Base-by-base conservation (phyloP, 371 early-diverging fungal genomes). In the Mortierella polycephala region DNA sequence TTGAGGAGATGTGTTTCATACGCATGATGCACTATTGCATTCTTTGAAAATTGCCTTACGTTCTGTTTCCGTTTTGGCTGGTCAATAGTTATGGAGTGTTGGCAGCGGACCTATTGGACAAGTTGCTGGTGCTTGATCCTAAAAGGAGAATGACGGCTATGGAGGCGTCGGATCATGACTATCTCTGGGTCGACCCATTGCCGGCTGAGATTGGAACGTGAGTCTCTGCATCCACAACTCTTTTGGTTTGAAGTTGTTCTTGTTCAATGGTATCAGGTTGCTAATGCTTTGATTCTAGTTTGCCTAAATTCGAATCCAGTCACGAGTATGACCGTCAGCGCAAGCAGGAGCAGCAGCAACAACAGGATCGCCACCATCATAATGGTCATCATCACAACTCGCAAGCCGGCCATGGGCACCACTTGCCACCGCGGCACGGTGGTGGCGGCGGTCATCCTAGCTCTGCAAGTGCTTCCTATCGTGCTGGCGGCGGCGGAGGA, bases 111-210 rank as follows among this genome's bases (percentile, higher is more conserved):
- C 74, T 97, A 41, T 74, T 96, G 57, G 91, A 93, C 50, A 87
- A 89, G 71, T 74, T 95, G 21, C 76, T 98, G 57, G 84, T 86
- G 16, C 84, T 94, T 18, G 91, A 96, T 71, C 96, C 97, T 18
- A 81, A 82, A 6, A 86, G 86, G 52, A 82, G 98, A 37, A 75
- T 93, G 16, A 91, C 92, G 1, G 96, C 96, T 1, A 73, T 85
- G 37, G 83, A 89, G 8, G 96, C 95, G 7, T 83, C 97, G 20
- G 87, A 88, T 6, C 96, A 97, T 67, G 88, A 88, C 59, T 91
- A 88, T 46, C 89, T 91, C 51, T 90, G 86, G 64, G 83, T 83
- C 3, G 82, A 83, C 23, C 91, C 90, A 30, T 58, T 86, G 45
- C 90, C 90, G 11, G 88, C 90, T 9, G 85, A 86, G n/a, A 88